These are phyloP conservation scores for Drosera capensis DNA, from an alignment of 148 eudicot genomes.

Conservation along the genomic window DNA sequence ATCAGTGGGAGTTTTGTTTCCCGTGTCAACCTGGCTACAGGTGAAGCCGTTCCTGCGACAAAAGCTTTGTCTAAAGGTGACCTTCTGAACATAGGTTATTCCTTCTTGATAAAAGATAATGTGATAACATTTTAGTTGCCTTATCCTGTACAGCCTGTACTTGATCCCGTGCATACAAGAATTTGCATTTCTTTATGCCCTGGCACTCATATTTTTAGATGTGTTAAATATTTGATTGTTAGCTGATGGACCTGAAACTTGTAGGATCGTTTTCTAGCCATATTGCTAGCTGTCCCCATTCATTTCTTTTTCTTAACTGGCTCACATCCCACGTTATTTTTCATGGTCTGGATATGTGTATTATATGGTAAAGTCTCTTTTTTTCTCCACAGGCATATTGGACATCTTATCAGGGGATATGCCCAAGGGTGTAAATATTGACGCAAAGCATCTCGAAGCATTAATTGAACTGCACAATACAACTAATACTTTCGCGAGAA, in stretches of 20 bases:
- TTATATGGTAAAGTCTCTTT: slow-evolving; percentile 2
- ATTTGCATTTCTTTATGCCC: too few species aligned
- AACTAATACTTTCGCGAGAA: slow-evolving; percentile 78
- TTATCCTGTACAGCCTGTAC: too few species aligned
- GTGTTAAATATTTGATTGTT: too few species aligned
- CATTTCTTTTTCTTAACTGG: too few species aligned
- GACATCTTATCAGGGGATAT: slow-evolving; percentile 73
- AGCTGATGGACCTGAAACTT: too few species aligned
- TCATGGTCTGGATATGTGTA: not conserved
- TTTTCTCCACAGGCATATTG: slow-evolving; percentile 46
- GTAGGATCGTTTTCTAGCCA: too few species aligned
- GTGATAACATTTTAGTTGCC: too few species aligned
- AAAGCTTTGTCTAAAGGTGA: slow-evolving; percentile 82
- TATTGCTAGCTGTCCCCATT: too few species aligned
- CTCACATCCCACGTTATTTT: too few species aligned
- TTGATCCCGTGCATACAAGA: too few species aligned
- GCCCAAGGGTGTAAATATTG: slow-evolving; percentile 67
- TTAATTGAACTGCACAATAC: slow-evolving; percentile 73
- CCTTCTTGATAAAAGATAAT: not conserved
- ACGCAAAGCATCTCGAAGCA: slow-evolving; percentile 76
- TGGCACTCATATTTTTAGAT: too few species aligned
- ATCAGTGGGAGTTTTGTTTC: slow-evolving; percentile 62
- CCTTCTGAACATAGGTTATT: slow-evolving; percentile 3
- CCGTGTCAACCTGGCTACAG: slow-evolving; percentile 79
- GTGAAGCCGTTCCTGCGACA: slow-evolving; percentile 85